A percentile compares a stretch with the other conserved stretches of the same genome.
phyloP scores from a whole-genome alignment of 352 stramenopile genomes.

The Nothophytophthora sp. region DNA sequence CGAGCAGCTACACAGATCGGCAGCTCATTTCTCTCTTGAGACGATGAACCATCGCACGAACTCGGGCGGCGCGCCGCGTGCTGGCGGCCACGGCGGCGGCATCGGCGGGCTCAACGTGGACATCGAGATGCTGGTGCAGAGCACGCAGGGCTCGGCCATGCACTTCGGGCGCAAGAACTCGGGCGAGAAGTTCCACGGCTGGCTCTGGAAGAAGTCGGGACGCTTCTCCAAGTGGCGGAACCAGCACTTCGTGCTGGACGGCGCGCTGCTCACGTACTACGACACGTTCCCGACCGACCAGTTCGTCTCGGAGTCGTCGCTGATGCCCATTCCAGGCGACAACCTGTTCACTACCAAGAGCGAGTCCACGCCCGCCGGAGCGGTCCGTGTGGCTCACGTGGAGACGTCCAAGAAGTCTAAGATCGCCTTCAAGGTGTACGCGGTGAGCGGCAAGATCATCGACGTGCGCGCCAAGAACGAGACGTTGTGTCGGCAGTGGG shows the following conservation, averaged over 20 bases:
- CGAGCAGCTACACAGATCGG: too few relatives aligned
- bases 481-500: constrained; percentile 68
- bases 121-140: constrained; percentile 85
- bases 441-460: constrained; percentile 83
- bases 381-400: constrained; percentile 76
- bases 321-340: constrained; percentile 60
- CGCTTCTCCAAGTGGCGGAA: constrained; percentile 84
- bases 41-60: constrained; percentile 45
- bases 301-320: constrained; percentile 62
- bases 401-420: constrained; percentile 74
- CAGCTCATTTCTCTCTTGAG: too few relatives aligned
- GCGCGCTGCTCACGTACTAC: constrained; percentile 79
- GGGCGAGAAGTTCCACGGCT: constrained; percentile 79
- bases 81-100: constrained; percentile 16
- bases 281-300: constrained; percentile 83
- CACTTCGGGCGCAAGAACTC: constrained; percentile 60
- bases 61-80: constrained; percentile 12
- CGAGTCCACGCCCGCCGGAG: constrained; percentile 65
- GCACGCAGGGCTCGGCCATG: constrained; percentile 74
- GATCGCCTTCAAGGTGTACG: constrained; percentile 85
- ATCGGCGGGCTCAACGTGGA: constrained; percentile 70
- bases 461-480: constrained; percentile 83
- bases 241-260: constrained; percentile 84
- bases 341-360: constrained; percentile 75
- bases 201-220: constrained; percentile 83